Conservation (phyloP, 257 asterid species). For the Primulina huaijiensis region DNA sequence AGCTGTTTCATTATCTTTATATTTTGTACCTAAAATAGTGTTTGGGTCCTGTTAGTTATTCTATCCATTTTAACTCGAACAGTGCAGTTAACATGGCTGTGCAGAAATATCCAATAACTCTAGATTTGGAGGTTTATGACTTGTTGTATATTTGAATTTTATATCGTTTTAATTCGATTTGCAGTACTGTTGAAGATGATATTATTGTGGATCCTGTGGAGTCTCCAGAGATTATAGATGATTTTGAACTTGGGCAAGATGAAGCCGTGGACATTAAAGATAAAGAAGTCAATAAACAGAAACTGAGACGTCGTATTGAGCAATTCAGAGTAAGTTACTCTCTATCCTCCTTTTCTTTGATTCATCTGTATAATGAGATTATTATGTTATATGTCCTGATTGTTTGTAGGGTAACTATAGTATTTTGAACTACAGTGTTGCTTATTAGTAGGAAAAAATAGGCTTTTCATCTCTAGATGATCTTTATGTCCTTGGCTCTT, state of each 20-base stretch:
- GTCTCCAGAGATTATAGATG: slow-evolving; percentile 83
- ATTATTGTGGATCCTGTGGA: slow-evolving; percentile 75
- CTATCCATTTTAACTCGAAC: slow-evolving; percentile 4
- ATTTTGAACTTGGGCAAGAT: slow-evolving; percentile 82
- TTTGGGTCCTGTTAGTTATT: slow-evolving; percentile 3
- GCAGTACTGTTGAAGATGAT: slow-evolving; percentile 91
- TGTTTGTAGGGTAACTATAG: background rate
- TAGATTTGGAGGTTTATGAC: slow-evolving; percentile 10
- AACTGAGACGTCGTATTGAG: slow-evolving; percentile 72
- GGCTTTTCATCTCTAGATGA: slow-evolving; percentile 11
- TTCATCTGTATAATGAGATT: slow-evolving; percentile 6
- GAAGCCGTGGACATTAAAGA: slow-evolving; percentile 82
- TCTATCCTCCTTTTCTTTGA: slow-evolving; percentile 7
- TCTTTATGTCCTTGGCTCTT: slow-evolving; percentile 19
- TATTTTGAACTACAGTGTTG: background rate
- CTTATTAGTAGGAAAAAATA: background rate
- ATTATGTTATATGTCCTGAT: slow-evolving; percentile 1
- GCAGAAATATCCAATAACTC: slow-evolving; percentile 6
- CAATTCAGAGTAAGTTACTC: slow-evolving; percentile 62
- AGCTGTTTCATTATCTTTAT: slow-evolving; percentile 3
- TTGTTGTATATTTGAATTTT: slow-evolving; percentile 12
- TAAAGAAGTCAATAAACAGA: slow-evolving; percentile 78
- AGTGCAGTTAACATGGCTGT: slow-evolving; percentile 9
- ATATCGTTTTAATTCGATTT: slow-evolving; percentile 22
- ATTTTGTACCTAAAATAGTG: background rate